These are phyloP conservation scores for Pseudozyma flocculosa DNA, from an alignment of 1,284 basidiomycete species.

Conservation along the genomic window DNA sequence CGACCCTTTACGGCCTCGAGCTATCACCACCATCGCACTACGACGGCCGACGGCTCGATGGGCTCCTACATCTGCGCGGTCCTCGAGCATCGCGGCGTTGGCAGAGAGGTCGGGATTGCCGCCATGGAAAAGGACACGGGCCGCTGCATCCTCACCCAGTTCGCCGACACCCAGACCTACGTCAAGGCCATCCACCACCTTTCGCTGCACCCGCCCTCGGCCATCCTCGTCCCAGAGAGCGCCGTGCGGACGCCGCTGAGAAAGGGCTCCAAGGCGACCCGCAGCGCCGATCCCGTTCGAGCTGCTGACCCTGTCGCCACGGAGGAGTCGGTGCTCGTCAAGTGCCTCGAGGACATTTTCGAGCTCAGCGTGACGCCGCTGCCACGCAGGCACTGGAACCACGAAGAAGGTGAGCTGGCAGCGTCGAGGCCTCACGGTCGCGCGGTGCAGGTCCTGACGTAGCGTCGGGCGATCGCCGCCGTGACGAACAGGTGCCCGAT, in stretches of 20 bases:
- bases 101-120: constrained; percentile 79
- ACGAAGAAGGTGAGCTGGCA: constrained; percentile 66
- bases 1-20: constrained; percentile 30
- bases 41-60: constrained; percentile 22
- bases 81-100: constrained; percentile 61
- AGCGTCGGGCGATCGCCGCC: no score
- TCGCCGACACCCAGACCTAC: constrained; percentile 64
- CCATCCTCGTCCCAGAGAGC: constrained; percentile 63
- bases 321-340: constrained; percentile 63
- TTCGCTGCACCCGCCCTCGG: constrained; percentile 70
- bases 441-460: no score
- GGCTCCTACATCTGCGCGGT: constrained; percentile 34
- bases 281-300: no score
- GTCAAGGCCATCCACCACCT: constrained; percentile 84
- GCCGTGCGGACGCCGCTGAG: background rate
- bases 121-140: constrained; percentile 76
- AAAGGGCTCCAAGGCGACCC: no score
- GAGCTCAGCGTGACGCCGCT: constrained; percentile 69
- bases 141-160: constrained; percentile 59
- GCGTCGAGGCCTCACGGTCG: no score
- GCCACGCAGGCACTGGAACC: constrained; percentile 77
- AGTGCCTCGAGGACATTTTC: constrained; percentile 72
- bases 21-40: constrained; percentile 23
- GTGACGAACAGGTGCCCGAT: constrained; percentile 78
- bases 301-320: no score